A percentile compares a stretch with the other conserved stretches of the same genome.
Conservation (phyloP, 768 basidiomycete species). For the Galerina sulciceps region DNA sequence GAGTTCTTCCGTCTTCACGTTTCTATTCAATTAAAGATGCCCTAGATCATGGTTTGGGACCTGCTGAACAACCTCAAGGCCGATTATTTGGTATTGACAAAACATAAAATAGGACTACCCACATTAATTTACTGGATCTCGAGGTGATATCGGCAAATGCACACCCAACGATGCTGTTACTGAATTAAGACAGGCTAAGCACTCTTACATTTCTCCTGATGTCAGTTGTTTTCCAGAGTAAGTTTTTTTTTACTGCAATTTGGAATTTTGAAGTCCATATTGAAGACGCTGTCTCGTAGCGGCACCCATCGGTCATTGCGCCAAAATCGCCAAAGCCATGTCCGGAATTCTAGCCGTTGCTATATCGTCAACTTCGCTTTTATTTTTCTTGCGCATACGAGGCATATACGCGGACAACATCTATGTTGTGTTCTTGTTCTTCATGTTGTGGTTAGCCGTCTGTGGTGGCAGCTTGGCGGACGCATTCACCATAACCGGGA, state of each 20-base stretch:
- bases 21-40: not conserved
- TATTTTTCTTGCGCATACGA: constrained; percentile 29
- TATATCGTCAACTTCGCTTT: constrained; percentile 7
- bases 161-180: not conserved
- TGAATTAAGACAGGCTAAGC: constrained; percentile 4
- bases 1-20: not conserved
- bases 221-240: not conserved
- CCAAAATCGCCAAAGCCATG: not conserved
- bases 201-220: constrained; percentile 6
- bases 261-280: not conserved
- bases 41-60: constrained; percentile 30
- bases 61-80: constrained; percentile 23
- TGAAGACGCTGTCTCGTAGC: constrained; percentile 1
- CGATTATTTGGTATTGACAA: constrained; percentile 25
- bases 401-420: constrained; percentile 26
- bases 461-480: constrained; percentile 25
- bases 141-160: constrained; percentile 13
- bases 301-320: not conserved
- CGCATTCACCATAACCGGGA: constrained; percentile 18
- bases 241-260: not conserved
- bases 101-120: constrained; percentile 18
- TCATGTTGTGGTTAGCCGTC: constrained; percentile 32
- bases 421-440: constrained; percentile 25
- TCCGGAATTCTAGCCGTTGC: not conserved
- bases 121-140: constrained; percentile 30